A percentile compares a stretch with the other conserved stretches of the same genome.
These are phyloP conservation scores for Pterocarpus macrocarpus DNA, from an alignment of 306 rosid genomes.

Conservation along the genomic window DNA sequence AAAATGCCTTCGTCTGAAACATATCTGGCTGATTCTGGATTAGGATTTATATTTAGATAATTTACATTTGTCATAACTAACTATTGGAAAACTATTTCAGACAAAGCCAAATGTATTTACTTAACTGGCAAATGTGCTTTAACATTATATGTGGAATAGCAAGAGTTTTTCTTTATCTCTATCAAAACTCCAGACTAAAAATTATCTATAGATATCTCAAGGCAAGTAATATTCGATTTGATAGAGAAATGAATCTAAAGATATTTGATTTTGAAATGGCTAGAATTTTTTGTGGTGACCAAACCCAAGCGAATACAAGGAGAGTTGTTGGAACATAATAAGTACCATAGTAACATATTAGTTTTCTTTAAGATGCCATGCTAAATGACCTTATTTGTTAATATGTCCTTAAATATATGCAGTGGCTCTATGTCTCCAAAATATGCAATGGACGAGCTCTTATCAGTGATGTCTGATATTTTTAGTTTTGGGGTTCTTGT, in stretches of 20 bases:
- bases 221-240: constrained; percentile 73
- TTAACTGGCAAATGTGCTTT: constrained; percentile 67
- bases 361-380: neutral
- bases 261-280: constrained; percentile 84
- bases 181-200: constrained; percentile 69
- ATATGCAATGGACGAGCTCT: constrained; percentile 70
- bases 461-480: constrained; percentile 67
- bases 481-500: constrained; percentile 77
- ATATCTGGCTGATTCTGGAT: neutral
- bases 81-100: constrained; percentile 43
- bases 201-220: constrained; percentile 80
- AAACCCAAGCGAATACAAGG: constrained; percentile 65
- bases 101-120: constrained; percentile 41
- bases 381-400: neutral
- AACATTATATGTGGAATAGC: constrained; percentile 69
- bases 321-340: constrained; percentile 80
- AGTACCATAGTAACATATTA: constrained; percentile 41
- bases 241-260: constrained; percentile 65
- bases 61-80: constrained; percentile 34
- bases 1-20: neutral
- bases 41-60: neutral
- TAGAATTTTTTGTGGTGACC: constrained; percentile 61
- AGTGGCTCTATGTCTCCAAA: constrained; percentile 78
- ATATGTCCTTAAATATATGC: neutral
- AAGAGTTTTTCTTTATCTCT: constrained; percentile 71